phyloP scores from a whole-genome alignment of 495 filamentous ascomycete genomes.

The Talaromyces liani region DNA sequence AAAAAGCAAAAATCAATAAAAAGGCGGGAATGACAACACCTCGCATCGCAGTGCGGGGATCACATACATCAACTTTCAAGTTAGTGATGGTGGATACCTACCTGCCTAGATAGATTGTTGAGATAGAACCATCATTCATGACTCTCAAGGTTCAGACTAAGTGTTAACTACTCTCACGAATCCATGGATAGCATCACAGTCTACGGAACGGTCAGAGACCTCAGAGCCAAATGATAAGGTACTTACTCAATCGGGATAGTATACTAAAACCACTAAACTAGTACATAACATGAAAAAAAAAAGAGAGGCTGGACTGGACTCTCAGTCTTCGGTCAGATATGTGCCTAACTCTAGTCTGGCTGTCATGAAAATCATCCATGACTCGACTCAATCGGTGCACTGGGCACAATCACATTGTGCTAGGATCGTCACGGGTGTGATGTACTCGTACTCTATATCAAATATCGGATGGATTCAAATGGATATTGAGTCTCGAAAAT shows the following conservation, averaged over 20 bases:
- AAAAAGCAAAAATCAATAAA: constrained; percentile 2
- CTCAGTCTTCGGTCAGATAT: not conserved
- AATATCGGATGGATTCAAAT: not conserved
- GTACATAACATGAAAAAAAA: not conserved
- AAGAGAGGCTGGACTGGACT: not conserved
- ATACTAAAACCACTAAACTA: not conserved
- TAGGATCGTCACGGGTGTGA: not conserved
- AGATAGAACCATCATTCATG: not conserved
- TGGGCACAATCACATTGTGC: not conserved
- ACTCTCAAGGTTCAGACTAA: not conserved
- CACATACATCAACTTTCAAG: not conserved
- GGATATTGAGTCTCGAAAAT: not conserved
- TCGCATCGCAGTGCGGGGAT: not conserved
- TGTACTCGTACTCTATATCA: not conserved
- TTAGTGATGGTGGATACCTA: not conserved
- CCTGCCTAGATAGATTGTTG: not conserved
- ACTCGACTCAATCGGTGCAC: not conserved
- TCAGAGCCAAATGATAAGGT: not conserved
- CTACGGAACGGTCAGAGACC: not conserved
- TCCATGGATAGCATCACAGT: not conserved
- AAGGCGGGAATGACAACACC: constrained; percentile 1
- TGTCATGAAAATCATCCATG: not conserved
- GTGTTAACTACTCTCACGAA: not conserved
- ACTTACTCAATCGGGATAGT: not conserved
- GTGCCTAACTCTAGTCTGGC: not conserved